Percentiles rank a stretch among this genome's conserved stretches.
Evolutionary conservation across 192 early-diverging fungal species (phyloP).

Genomic region (Dissophora globulifera): DNA sequence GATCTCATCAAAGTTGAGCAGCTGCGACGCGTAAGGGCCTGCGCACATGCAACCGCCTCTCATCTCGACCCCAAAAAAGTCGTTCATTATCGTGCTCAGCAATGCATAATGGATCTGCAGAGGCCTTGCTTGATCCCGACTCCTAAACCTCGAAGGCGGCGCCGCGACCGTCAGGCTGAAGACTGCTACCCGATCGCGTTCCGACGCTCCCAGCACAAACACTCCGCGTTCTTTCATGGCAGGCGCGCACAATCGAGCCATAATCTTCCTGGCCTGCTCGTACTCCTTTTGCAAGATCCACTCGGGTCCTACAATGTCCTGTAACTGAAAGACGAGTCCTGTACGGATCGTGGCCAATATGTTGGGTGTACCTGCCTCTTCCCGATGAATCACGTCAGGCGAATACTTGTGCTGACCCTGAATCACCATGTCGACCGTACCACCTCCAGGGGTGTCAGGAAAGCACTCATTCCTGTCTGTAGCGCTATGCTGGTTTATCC

Average conservation of each 20-base stretch:
- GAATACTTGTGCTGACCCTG: slow-evolving; percentile 34
- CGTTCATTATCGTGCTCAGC: slow-evolving; percentile 54
- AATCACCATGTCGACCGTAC: slow-evolving; percentile 55
- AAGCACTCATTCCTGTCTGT: slow-evolving; percentile 15
- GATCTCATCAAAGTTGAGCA: slow-evolving; percentile 35
- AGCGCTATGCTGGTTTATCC: slow-evolving; percentile 1
- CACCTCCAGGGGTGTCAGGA: slow-evolving; percentile 55
- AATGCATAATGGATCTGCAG: slow-evolving; percentile 52
- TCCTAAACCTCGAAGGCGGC: background rate
- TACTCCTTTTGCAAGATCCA: slow-evolving; percentile 33
- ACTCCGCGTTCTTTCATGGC: slow-evolving; percentile 7
- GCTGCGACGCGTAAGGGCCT: slow-evolving; percentile 34
- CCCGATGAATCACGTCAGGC: slow-evolving; percentile 27
- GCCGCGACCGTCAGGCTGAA: slow-evolving; percentile 36
- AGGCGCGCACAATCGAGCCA: slow-evolving; percentile 10
- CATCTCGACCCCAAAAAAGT: slow-evolving; percentile 62
- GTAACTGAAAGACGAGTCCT: slow-evolving; percentile 54
- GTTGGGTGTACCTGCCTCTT: slow-evolving; percentile 60
- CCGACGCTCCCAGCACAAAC: slow-evolving; percentile 22
- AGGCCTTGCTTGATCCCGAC: background rate
- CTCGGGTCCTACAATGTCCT: slow-evolving; percentile 30
- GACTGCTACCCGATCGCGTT: slow-evolving; percentile 31
- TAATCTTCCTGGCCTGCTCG: slow-evolving; percentile 16
- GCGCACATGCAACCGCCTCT: slow-evolving; percentile 59
- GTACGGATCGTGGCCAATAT: slow-evolving; percentile 56